Conservation (phyloP, 108 stramenopile genomes). For the Aureococcus anophagefferens region DNA sequence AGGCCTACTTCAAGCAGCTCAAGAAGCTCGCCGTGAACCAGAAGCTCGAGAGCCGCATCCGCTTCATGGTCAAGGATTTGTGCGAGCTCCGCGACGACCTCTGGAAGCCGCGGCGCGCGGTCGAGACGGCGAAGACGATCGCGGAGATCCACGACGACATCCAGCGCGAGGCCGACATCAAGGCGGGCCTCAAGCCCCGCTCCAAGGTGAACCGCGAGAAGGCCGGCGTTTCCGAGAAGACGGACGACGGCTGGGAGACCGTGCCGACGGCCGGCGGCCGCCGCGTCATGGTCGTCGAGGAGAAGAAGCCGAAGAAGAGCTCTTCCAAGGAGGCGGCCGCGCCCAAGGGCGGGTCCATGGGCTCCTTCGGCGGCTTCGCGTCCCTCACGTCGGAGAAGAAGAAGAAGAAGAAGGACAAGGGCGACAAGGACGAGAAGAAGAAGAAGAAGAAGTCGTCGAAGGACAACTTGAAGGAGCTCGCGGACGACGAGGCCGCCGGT, state of each 20-base stretch:
- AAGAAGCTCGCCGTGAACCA: slow-evolving; percentile 19
- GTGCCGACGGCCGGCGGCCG: neutral
- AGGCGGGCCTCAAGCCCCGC: neutral
- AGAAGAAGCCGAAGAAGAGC: neutral
- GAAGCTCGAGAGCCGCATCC: slow-evolving; percentile 67
- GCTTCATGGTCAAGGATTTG: slow-evolving; percentile 89
- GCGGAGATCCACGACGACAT: slow-evolving; percentile 73
- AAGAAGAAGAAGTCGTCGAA: neutral
- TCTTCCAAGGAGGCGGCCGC: neutral
- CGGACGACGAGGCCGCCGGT: neutral
- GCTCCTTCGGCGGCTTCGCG: neutral
- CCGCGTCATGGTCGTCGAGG: neutral
- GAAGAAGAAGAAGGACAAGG: neutral
- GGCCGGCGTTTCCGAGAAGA: neutral
- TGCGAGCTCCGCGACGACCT: slow-evolving; percentile 68
- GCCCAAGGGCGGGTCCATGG: neutral
- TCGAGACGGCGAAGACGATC: slow-evolving; percentile 80
- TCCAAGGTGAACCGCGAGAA: neutral
- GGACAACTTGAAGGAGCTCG: neutral
- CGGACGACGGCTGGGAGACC: neutral
- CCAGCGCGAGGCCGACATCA: neutral
- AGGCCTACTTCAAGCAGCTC: slow-evolving; percentile 23
- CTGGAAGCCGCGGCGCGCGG: slow-evolving; percentile 77
- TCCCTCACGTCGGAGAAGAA: neutral
- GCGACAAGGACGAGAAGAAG: neutral